Base-by-base conservation (phyloP, 257 asterid genomes). In the Cruciata laevipes region DNA sequence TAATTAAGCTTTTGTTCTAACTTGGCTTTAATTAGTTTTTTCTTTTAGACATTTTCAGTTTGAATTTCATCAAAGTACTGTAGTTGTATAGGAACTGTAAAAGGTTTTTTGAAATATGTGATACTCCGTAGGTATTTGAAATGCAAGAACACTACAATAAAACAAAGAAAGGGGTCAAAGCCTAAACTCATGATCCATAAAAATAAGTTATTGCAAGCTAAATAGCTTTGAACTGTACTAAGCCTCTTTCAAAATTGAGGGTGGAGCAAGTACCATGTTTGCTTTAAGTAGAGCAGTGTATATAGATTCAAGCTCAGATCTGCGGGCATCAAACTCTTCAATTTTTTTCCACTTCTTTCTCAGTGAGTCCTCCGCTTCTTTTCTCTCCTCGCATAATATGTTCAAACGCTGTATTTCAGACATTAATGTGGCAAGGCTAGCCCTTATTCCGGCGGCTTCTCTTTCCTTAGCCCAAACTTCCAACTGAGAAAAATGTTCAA, bases 381-480 rank as follows among this genome's bases (percentile, higher is more conserved):
- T 94, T 77, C 99, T 86, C 85, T 94, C 99, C 1, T 89, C 96
- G 69, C 97, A 90, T 75, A 87, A 77, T 79, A 77, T 90, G 81
- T 94, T 85, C 84, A 94, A 81, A 42, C 98, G 96, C 67, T 83
- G 84, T 71, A 90, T 86, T 83, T 94, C 99, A n/a, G 91, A 83
- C 83, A 76, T 73, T 77, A 94, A 77, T 25, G 93, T 94, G 77
- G 73, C 88, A 78, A 94, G 74, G 77, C 98, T 83, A 71, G 96
- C 96, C 77, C 83, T 87, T 73, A 90, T 75, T 57, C 98, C 99
- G 74, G 95, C 85, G 71, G 91, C 95, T 79, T 94, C 98, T 76
- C 97, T 85, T 81, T 94, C 99, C 86, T 90, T 94, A 66, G 93
- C 79, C 99, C 97, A 94, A 78, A 90, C 96, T 80, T 94, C 99